Evolutionary conservation across 176 grass and related monocot genomes (phyloP).

Genomic region (Zizania latifolia): DNA sequence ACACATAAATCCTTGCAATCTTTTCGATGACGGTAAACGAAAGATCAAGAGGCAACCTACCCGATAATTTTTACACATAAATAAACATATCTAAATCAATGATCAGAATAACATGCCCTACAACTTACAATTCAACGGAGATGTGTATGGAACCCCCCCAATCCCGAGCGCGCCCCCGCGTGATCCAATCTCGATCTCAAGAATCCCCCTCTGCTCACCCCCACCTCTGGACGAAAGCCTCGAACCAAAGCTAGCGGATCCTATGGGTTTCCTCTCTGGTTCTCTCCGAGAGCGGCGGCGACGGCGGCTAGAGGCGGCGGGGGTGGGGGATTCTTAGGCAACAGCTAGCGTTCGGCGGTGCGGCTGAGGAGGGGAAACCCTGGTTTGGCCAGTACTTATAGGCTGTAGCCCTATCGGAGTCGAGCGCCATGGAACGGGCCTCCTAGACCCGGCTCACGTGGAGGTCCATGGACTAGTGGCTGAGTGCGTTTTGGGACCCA

Average conservation of each 20-base stretch:
- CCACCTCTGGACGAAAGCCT: conserved; percentile 6
- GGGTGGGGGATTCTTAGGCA: conserved; percentile 10
- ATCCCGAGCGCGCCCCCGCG: conserved; percentile 51
- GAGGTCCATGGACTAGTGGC: neutral
- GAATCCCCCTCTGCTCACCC: conserved; percentile 12
- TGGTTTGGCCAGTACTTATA: conserved; percentile 25
- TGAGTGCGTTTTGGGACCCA: neutral
- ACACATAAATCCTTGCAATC: neutral
- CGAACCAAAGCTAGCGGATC: conserved; percentile 1
- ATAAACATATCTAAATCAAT: neutral
- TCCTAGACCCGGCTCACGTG: neutral
- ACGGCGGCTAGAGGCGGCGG: conserved; percentile 1
- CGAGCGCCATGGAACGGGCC: conserved; percentile 5
- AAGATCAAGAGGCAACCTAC: neutral
- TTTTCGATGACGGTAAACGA: no score
- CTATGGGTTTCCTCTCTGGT: neutral
- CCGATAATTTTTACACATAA: neutral
- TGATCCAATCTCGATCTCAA: conserved; percentile 35
- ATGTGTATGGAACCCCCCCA: conserved; percentile 3
- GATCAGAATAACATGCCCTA: neutral
- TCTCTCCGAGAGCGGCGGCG: conserved; percentile 23
- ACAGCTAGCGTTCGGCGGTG: conserved; percentile 18
- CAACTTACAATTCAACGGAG: conserved; percentile 36
- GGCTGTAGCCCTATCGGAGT: neutral
- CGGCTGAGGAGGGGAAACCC: conserved; percentile 28